Evolutionary conservation across 1,139 yeast genomes (phyloP).

Genomic region (Hemisphaericaspora subhashii): DNA sequence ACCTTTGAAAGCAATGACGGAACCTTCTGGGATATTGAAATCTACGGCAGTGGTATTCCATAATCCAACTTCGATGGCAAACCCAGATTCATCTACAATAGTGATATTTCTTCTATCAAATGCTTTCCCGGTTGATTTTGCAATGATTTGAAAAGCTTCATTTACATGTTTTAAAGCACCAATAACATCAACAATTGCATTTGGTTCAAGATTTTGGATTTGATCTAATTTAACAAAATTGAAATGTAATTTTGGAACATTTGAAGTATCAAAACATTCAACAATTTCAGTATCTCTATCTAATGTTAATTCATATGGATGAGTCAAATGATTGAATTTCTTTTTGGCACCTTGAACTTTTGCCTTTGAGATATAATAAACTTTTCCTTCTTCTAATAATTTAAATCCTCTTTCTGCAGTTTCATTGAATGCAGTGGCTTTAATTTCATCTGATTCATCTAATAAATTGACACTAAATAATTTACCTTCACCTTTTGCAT

Average conservation of each 20-base stretch:
- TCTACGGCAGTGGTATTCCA: conserved; percentile 90
- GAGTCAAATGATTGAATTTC: conserved; percentile 78
- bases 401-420: conserved; percentile 78
- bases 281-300: conserved; percentile 78
- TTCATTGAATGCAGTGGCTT: conserved; percentile 93
- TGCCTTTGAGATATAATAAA: conserved; percentile 80
- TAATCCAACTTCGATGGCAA: conserved; percentile 74
- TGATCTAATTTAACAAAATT: conserved; percentile 71
- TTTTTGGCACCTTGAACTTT: conserved; percentile 83
- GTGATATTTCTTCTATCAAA: conserved; percentile 87
- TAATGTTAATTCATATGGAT: conserved; percentile 84
- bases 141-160: conserved; percentile 77
- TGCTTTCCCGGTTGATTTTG: conserved; percentile 88
- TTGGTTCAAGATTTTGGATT: conserved; percentile 66
- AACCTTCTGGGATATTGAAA: conserved; percentile 71
- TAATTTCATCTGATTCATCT: conserved; percentile 94
- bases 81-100: conserved; percentile 82
- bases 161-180: conserved; percentile 81
- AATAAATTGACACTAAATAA: conserved; percentile 83
- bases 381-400: conserved; percentile 82
- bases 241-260: conserved; percentile 77
- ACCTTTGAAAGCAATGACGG: conserved; percentile 90
- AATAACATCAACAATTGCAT: conserved; percentile 77
- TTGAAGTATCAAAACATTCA: conserved; percentile 60
- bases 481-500: conserved; percentile 85